A percentile compares a stretch with the other conserved stretches of the same genome.
phyloP scores from a whole-genome alignment of 768 basidiomycete species.

The Hemileccinum rubropunctum region DNA sequence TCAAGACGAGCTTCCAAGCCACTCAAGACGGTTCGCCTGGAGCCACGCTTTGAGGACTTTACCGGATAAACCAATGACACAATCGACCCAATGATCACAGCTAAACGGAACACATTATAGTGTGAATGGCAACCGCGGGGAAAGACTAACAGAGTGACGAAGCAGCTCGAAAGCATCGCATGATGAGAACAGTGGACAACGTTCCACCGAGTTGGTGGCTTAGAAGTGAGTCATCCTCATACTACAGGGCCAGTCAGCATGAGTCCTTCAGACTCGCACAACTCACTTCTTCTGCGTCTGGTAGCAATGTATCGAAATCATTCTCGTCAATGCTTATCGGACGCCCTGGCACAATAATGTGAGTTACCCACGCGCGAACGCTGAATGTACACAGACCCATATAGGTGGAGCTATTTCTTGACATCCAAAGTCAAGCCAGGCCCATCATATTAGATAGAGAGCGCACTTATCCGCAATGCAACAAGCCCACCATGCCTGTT shows the following conservation, averaged over 20 bases:
- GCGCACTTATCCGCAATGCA: conserved; percentile 65
- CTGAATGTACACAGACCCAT: conserved; percentile 47
- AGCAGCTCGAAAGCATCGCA: conserved; percentile 55
- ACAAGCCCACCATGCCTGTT: conserved; percentile 81
- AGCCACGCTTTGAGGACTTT: conserved; percentile 42
- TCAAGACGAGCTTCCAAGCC: conserved; percentile 66
- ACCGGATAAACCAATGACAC: conserved; percentile 71
- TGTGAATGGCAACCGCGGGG: conserved; percentile 1
- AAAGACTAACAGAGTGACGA: conserved; percentile 54
- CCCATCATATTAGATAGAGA: conserved; percentile 1
- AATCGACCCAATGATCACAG: conserved; percentile 63
- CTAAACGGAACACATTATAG: conserved; percentile 36
- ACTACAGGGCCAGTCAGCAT: conserved; percentile 36
- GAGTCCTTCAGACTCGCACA: background rate
- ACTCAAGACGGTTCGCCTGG: conserved; percentile 48
- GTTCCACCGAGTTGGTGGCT: conserved; percentile 39
- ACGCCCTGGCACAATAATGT: conserved; percentile 43
- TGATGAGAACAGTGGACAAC: conserved; percentile 39
- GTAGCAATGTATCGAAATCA: conserved; percentile 68
- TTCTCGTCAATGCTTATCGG: conserved; percentile 65
- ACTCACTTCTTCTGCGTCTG: conserved; percentile 52
- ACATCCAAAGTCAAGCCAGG: conserved; percentile 4
- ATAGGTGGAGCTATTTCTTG: conserved; percentile 69
- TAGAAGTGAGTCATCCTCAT: conserved; percentile 58
- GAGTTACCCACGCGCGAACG: background rate